A percentile compares a stretch with the other conserved stretches of the same genome.
Evolutionary conservation across 331 rosid genomes (phyloP).

Genomic region (Arachis monticola): DNA sequence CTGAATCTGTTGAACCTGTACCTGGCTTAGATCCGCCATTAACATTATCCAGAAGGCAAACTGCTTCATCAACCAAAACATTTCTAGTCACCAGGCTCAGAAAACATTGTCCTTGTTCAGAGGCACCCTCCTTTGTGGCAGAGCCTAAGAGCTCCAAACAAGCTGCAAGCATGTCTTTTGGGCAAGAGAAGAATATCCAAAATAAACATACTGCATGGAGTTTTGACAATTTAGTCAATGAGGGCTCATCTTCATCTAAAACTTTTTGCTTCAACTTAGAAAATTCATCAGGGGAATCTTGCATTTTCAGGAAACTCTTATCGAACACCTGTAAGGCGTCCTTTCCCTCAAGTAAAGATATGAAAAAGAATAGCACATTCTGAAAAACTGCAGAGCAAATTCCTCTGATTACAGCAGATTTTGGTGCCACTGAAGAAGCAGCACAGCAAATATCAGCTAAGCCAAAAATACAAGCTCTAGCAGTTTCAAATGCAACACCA

Average conservation of each 20-base stretch:
- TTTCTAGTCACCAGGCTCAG: conserved; percentile 61
- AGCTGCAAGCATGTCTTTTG: conserved; percentile 79
- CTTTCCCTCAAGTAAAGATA: conserved; percentile 67
- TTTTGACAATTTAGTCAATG: conserved; percentile 58
- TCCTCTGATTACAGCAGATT: conserved; percentile 75
- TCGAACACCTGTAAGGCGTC: conserved; percentile 64
- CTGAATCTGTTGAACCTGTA: conserved; percentile 42
- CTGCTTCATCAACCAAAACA: conserved; percentile 45
- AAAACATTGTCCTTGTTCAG: conserved; percentile 57
- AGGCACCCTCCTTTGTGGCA: conserved; percentile 59
- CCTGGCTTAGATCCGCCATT: conserved; percentile 46
- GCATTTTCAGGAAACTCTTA: conserved; percentile 64
- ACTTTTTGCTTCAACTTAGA: conserved; percentile 59
- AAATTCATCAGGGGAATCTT: conserved; percentile 58
- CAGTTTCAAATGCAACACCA: conserved; percentile 80
- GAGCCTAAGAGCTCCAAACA: conserved; percentile 72
- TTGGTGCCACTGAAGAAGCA: conserved; percentile 69
- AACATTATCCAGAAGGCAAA: conserved; percentile 42
- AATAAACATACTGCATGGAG: conserved; percentile 63
- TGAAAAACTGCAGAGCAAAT: conserved; percentile 82
- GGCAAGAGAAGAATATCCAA: conserved; percentile 68
- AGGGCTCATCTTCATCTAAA: conserved; percentile 63
- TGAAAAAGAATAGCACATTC: conserved; percentile 69
- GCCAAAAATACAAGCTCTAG: conserved; percentile 74
- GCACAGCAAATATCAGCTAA: conserved; percentile 69